Evolutionary conservation across 2,329 filamentous ascomycete genomes (phyloP), one percentile per base, ranked within the genome.

Genomic region (Xylaria sp.): DNA sequence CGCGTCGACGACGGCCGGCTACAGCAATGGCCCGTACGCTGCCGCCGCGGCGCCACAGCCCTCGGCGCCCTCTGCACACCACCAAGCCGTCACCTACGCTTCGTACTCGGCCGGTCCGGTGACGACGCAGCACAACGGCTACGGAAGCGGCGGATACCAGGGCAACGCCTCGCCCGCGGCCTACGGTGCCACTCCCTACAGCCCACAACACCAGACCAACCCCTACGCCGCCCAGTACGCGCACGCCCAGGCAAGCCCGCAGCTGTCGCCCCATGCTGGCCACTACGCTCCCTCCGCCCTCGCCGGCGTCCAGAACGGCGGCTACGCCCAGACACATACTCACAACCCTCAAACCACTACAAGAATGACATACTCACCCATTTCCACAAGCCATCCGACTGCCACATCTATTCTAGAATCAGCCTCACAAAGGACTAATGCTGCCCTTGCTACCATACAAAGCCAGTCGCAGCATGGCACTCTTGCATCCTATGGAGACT

Each of bases 41-140:
- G 49, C 53, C 11, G 47, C 53, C 11, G 47, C 65, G 6, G 58
- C 42, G 36, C 10, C 73, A 38, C 65, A 62, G 33, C 22, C 68
- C 22, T 29, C 63, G 27, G 44, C 71, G 27, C 67, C 73, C 42
- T 61, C 71, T 20, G 61, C 70, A 51, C 61, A 70, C 55, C 74
- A 73, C 29, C 73, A 73, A 45, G 61, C 65, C 22, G 65, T 75
- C 47, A 54, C 51, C 66, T 77, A 75, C 58, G 71, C 74, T 62
- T 71, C 73, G 3, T 77, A 76, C 62, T 67, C 74, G 45, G 64
- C 74, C 54, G 63, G 67, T 31, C 57, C 73, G 72, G 73, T 76
- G 69, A 74, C 74, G 11, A 71, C 71, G 47, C 67, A 76, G 38
- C 62, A 75, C 59, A 71, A 70, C 67, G 74, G 73, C 69, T 77